Base-by-base conservation (phyloP, 2,329 filamentous ascomycete species). In the Pseudogymnoascus sp. region DNA sequence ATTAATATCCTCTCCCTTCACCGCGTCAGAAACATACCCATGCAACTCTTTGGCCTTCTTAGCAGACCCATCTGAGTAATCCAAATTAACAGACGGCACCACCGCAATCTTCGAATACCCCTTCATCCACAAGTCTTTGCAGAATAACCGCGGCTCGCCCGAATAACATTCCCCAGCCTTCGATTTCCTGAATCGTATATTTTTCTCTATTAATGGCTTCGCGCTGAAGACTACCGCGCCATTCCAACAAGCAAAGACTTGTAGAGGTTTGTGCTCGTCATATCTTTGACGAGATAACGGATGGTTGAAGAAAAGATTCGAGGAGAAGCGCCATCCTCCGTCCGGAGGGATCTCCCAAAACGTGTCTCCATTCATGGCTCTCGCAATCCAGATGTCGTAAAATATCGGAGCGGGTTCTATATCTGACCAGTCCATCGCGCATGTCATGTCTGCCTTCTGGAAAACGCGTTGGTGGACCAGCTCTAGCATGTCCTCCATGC, bases 221-320 rank as follows among this genome's bases (percentile, higher is more conserved):
- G 81, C 82, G 0, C 72, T 73, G 60, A 85, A 78, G 0, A 77
- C 77, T 0, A 75, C 75, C 0, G 79, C 81, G 2, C 84, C 84
- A 63, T 85, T 85, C 83, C 84, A 86, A 69, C 84, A 86, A 0
- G 82, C 71, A 64, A 83, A 86, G 0, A 85, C 83, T 68, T 85
- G 84, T 63, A 85, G 80, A 0, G 84, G 81, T n/a, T 73, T 71
- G 25, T 73, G 69, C 0, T 64, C 63, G 0, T 65, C 51, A 58
- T 77, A 77, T 2, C 77, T 71, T 1, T 63, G 51, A 6, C 66
- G 71, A 2, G 77, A 71, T 0, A 68, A 69, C 0, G 70, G 68
- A 25, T 82, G 75, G 66, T 81, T 80, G 76, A 78, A 81, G 66
- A 86, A 85, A 2, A 84, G 71, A 59, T 82, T 75, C 74, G 77